Evolutionary conservation across 2,329 filamentous ascomycete species (phyloP), one percentile per base, ranked within the genome.

Genomic region (Aspergillus sojae): DNA sequence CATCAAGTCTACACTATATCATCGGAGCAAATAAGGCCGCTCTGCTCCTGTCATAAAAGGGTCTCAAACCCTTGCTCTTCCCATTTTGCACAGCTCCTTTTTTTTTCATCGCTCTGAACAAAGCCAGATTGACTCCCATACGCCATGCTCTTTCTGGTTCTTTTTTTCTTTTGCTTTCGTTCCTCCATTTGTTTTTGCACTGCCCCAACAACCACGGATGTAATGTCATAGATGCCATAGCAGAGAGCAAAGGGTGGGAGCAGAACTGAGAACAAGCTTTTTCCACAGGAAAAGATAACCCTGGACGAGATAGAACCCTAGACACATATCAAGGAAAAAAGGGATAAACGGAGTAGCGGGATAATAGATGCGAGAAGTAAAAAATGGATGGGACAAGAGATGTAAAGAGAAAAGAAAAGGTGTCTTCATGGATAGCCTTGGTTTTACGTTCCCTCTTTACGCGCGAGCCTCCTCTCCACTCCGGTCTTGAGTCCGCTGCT

Each of bases 401-500:
- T 61, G 48, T 64, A 56, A 63, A 64, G 66, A 60, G 67, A 70
- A 68, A 68, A 68, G 62, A 71, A 73, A n/a, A 67, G 61, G 65
- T 69, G 68, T 70, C 65, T 67, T 67, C 62, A 71, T 62, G 67
- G 65, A 62, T 62, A 63, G 62, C 58, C 63, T 55, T 65, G 61
- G 55, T 62, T 56, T 57, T 64, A 55, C 39, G 21, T 26, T 61
- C 57, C 59, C 39, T 63, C 61, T 66, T 73, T 70, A 80, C 62
- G 77, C 77, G 68, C 78, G 78, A 62, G 69, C 66, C 68, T 80
- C 78, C 70, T 79, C 78, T 46, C 65, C 63, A 62, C 68, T 67
- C 32, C 77, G 74, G 57, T 78, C 77, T 71, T 80, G 78, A 63
- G 67, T 73, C 46, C 77, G 77, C 64, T 77, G 76, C 62, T 79